Conservation (phyloP, 768 basidiomycete genomes). For the Mycena capillaripes region DNA sequence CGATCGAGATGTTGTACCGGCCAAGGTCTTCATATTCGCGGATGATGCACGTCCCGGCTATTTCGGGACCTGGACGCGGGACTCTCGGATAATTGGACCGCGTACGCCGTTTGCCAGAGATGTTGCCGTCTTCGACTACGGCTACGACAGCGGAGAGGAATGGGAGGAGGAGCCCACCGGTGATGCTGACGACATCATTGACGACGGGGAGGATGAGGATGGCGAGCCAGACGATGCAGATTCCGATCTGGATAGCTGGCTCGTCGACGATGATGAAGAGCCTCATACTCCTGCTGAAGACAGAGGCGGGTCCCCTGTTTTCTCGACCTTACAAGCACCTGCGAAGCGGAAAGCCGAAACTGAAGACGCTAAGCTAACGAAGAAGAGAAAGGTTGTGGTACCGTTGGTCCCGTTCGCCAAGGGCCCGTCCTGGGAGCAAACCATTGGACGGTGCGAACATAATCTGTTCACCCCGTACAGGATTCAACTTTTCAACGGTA, state of each 20-base stretch:
- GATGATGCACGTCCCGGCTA: conserved; percentile 93
- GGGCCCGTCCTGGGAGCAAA: conserved; percentile 86
- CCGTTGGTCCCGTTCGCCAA: conserved; percentile 86
- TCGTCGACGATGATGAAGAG: conserved; percentile 82
- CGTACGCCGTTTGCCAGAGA: conserved; percentile 89
- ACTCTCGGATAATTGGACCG: conserved; percentile 82
- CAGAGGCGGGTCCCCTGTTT: conserved; percentile 26
- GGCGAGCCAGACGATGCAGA: conserved; percentile 72
- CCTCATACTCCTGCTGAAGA: conserved; percentile 46
- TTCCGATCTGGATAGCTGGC: conserved; percentile 85
- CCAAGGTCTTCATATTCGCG: conserved; percentile 87
- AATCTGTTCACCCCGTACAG: conserved; percentile 81
- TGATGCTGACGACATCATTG: conserved; percentile 81
- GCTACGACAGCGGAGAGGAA: conserved; percentile 94
- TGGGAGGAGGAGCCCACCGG: conserved; percentile 93
- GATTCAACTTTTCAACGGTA: conserved; percentile 90
- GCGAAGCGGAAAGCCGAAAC: conserved; percentile 79
- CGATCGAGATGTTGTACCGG: conserved; percentile 73
- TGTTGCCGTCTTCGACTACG: conserved; percentile 84
- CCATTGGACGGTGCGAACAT: conserved; percentile 75
- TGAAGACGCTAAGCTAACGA: conserved; percentile 62
- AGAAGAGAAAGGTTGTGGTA: conserved; percentile 83
- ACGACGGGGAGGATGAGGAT: conserved; percentile 78
- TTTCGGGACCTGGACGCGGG: conserved; percentile 94
- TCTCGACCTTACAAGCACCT: conserved; percentile 28